Evolutionary conservation across 2,329 filamentous ascomycete species (phyloP).

Genomic region (Ophiostoma australiae): DNA sequence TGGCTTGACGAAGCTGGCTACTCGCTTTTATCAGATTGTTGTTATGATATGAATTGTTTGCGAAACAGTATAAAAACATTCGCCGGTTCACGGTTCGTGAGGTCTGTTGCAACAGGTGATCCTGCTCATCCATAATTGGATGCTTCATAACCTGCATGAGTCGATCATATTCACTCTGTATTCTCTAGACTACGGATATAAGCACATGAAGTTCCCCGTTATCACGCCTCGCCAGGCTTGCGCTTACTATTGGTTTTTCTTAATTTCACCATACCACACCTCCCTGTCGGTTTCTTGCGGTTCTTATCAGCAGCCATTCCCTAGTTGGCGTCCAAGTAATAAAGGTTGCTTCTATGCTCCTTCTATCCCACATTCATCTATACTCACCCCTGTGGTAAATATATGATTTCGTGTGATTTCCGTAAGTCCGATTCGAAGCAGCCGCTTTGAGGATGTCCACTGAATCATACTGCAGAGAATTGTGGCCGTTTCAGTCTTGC

Average conservation of each 20-base stretch:
- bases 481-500: background rate
- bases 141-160: background rate
- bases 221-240: background rate
- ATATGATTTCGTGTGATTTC: too few species aligned
- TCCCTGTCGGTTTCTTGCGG: background rate
- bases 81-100: too few species aligned
- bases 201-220: background rate
- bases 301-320: background rate
- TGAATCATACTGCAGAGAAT: too few species aligned
- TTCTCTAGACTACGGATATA: background rate
- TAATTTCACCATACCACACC: background rate
- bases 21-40: background rate
- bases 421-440: background rate
- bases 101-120: background rate
- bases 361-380: background rate
- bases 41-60: too few species aligned
- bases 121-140: too few species aligned
- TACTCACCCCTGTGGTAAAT: background rate
- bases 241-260: background rate
- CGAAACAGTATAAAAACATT: too few species aligned
- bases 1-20: too few species aligned
- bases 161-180: background rate
- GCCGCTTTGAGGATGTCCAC: background rate
- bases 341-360: background rate
- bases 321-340: background rate